phyloP scores from a whole-genome alignment of 805 yeast genomes.

The Ogataea thermomethanolica region DNA sequence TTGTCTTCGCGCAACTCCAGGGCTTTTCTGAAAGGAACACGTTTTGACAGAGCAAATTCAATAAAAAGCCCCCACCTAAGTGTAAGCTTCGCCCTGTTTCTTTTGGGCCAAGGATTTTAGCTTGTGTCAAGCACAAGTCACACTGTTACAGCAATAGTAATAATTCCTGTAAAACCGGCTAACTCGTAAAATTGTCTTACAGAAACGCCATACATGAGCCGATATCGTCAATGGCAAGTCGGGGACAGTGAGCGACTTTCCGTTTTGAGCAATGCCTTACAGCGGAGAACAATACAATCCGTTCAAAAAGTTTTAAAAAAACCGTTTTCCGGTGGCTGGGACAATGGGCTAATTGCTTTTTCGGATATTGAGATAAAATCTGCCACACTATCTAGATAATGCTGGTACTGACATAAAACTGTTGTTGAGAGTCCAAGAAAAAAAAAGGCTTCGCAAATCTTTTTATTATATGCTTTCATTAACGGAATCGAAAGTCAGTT shows the following conservation, averaged over 20 bases:
- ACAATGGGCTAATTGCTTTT: too few species aligned
- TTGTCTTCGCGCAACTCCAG: too few species aligned
- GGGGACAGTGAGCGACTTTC: neutral
- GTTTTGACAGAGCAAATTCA: too few species aligned
- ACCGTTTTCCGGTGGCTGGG: slow-evolving; percentile 4
- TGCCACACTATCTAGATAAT: slow-evolving; percentile 1
- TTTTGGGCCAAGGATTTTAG: too few species aligned
- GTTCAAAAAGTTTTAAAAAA: neutral
- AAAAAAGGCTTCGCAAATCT: neutral
- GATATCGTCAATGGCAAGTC: neutral
- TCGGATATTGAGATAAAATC: neutral
- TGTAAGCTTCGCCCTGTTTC: too few species aligned
- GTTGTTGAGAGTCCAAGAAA: neutral
- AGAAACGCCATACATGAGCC: neutral
- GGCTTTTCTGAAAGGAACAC: too few species aligned
- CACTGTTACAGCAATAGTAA: too few species aligned
- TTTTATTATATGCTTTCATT: slow-evolving; percentile 2
- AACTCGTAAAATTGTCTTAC: neutral
- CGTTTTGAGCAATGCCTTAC: neutral
- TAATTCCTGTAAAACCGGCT: too few species aligned
- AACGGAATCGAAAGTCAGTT: slow-evolving; percentile 1
- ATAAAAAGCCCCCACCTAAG: too few species aligned
- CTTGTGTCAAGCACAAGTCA: too few species aligned
- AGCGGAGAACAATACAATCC: slow-evolving; percentile 1
- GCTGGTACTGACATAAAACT: slow-evolving; percentile 12